Evolutionary conservation across 1,284 basidiomycete species (phyloP), one percentile per base, ranked within the genome.

Genomic region (Trametes polyzona): DNA sequence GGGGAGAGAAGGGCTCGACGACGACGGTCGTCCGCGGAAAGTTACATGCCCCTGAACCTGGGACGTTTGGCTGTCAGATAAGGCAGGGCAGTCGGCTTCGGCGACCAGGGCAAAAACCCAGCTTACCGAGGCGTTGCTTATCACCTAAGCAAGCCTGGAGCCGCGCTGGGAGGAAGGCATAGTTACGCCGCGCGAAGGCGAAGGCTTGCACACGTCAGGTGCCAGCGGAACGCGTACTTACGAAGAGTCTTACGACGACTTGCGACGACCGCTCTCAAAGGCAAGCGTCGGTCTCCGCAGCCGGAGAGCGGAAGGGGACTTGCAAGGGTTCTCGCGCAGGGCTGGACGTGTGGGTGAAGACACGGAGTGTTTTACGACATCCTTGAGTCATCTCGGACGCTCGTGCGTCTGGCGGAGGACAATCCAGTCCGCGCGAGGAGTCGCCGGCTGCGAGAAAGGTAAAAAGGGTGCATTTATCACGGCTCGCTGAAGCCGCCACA

Each of bases 351-450:
- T 39, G 41, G 37, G 46, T 30, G 36, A 50, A 40, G 47, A 50
- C 26, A 50, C 30, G 42, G 49, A 27, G 43, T 32, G 39, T 30
- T 58, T 62, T 62, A 59, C 61, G 61, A 59, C 48, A 62, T 55
- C 30, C 24, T 59, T 56, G 53, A 53, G 56, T 61, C 56, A 61
- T 52, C 27, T 24, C 42, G 33, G 21, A 23, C 37, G 32, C 26
- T 33, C 37, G 48, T 32, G 48, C 48, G 47, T 35, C 42, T 36
- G 41, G 17, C 39, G 35, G 46, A 44, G 40, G 23, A 39, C 39
- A 35, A 47, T 29, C 33, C 42, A 23, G 29, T 47, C 41, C 33
- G 32, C 51, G 23, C 42, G 35, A 10, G 11, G 36, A 30, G 49
- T 39, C 36, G 32, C 50, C 54, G 47, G 54, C 36, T 27, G 47